Base-by-base conservation (phyloP, 768 basidiomycete genomes). In the Amanita jacksonii region DNA sequence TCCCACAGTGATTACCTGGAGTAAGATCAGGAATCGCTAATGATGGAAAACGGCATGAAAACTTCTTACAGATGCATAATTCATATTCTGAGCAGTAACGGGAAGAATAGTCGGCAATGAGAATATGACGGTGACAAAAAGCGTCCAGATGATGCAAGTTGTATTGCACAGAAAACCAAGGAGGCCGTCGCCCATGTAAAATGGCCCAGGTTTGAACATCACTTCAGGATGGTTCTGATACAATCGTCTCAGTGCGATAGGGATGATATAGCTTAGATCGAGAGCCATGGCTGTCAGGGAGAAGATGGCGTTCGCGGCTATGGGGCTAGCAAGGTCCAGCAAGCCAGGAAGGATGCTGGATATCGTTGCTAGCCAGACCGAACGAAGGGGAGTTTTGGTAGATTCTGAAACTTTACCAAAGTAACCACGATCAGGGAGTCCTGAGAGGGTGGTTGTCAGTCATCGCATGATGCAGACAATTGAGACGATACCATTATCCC, bases 281-380 rank as follows among this genome's bases (percentile, higher is more conserved):
- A 83, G 70, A 3, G 80, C 81, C 62, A 87, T 84, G 8, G 83
- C 82, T 1, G 79, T 84, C 53, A 91, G 70, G 3, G 82, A 79
- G 67, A 90, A 91, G 52, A 91, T 78, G 19, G 87, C 87, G 49
- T 79, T 78, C 13, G 82, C 81, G 4, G 87, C 85, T 38, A 83
- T 65, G 9, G 83, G 73, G 48, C 79, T 82, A 8, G 85, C 87
- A 50, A 89, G 76, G 54, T 82, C 79, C 19, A 91, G 72, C 25
- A 87, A 63, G 23, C 81, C 82, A 1, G 81, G 83, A 16, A 85
- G 65, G 53, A 86, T 73, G 51, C 74, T 73, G 51, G 85, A 58
- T 43, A 78, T 41, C 3, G 85, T 85, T 22, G 76, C 76, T 33
- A 80, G 58, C 80, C 83, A 84, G 51, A 90, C 82, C 19, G 87